Percentiles rank a stretch among this genome's conserved stretches.
Evolutionary conservation across 192 early-diverging fungal species (phyloP).

Genomic region (Coemansia sp.): DNA sequence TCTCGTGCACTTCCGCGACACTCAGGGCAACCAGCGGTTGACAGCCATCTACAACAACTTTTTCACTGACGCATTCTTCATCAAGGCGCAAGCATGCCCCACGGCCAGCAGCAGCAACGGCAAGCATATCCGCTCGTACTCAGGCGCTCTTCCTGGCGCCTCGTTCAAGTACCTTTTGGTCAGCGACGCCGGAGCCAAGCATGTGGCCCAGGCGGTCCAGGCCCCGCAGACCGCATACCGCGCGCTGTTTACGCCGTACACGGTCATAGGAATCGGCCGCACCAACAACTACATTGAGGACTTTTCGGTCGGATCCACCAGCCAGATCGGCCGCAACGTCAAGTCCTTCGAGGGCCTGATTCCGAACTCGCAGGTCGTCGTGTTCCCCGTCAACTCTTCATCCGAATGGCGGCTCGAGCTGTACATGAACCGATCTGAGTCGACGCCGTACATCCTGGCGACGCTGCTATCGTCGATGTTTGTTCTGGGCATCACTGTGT

Average conservation of each 20-base stretch:
- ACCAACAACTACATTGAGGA: slow-evolving; percentile 97
- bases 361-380: slow-evolving; percentile 88
- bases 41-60: slow-evolving; percentile 81
- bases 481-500: slow-evolving; percentile 71
- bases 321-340: slow-evolving; percentile 16
- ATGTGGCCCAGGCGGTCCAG: slow-evolving; percentile 77
- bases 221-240: slow-evolving; percentile 77
- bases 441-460: slow-evolving; percentile 79
- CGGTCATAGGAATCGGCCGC: slow-evolving; percentile 83
- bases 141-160: slow-evolving; percentile 80
- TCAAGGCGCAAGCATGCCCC: slow-evolving; percentile 69
- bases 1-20: slow-evolving; percentile 59
- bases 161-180: slow-evolving; percentile 86
- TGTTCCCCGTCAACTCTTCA: slow-evolving; percentile 62
- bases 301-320: slow-evolving; percentile 73
- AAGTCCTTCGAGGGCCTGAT: slow-evolving; percentile 77
- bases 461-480: slow-evolving; percentile 68
- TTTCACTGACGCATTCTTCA: slow-evolving; percentile 92
- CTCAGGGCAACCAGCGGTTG: slow-evolving; percentile 39
- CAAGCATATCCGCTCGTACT: slow-evolving; percentile 69
- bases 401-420: slow-evolving; percentile 78
- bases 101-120: slow-evolving; percentile 62
- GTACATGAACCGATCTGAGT: slow-evolving; percentile 85
- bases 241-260: slow-evolving; percentile 75
- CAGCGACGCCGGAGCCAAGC: slow-evolving; percentile 73